Evolutionary conservation across 1,284 basidiomycete genomes (phyloP), one percentile per base, ranked within the genome.

Genomic region (Puccinia novopanici): DNA sequence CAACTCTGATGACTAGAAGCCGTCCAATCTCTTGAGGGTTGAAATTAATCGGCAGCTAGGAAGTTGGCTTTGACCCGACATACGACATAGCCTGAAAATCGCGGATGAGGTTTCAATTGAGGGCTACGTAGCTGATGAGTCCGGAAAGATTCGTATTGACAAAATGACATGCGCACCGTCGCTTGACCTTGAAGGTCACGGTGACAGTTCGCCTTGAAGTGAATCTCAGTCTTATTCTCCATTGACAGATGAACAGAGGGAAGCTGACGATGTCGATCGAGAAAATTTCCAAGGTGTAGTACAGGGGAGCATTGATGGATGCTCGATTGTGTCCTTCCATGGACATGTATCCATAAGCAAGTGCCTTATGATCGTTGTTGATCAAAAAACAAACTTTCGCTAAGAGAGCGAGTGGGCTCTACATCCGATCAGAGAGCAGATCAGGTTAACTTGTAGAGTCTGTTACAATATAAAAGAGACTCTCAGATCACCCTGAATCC

Each of bases 381-480:
- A 65, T 65, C 61, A n/a, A 15, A 2, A 40, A 19, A 65, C 57
- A 61, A 34, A 42, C 37, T n/a, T 42, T 42, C 40, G 61, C 37
- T 42, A 40, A 42, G 37, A 42, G n/a, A 65, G 61, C 61, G 19
- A 42, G 61, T 6, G 37, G 30, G 40, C 61, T 65, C 61, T 19
- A 42, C 12, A 37, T 42, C 37, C 40, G 37, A 42, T 10, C 22
- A n/a, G 5, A 15, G 55, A 40, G 37, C 40, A 0, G 22, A 8
- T 15, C 42, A 12, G 12, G 27, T 1, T 15, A 2, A 10, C 34
- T n/a, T 1, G 65, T 22, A 50, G 67, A 30, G 42, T 17, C 45
- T 27, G 34, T 27, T 19, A 70, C 45, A 70, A 50, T 70, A 70
- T 70, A 70, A 50, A 70, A 70, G 8, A 5, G 40, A 48, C 42